Conservation (phyloP, 306 rosid species). For the Fragaria ananassa region DNA sequence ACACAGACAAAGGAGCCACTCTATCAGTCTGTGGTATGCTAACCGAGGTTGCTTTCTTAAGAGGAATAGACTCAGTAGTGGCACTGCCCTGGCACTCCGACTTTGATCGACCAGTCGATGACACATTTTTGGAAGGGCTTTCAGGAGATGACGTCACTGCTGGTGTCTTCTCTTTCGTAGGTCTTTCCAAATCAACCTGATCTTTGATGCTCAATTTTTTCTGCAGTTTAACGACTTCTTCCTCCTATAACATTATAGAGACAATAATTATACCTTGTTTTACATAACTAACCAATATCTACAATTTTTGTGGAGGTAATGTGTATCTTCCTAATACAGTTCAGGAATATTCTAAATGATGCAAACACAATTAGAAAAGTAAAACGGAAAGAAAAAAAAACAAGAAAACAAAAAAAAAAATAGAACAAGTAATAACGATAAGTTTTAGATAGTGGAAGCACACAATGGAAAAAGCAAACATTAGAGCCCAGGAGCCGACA, state of each 20-base stretch:
- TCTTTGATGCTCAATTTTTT: conserved; percentile 53
- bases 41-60: conserved; percentile 42
- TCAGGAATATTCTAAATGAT: neutral
- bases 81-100: conserved; percentile 40
- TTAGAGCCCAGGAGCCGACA: neutral
- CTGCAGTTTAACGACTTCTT: conserved; percentile 45
- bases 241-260: conserved; percentile 51
- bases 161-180: conserved; percentile 53
- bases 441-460: neutral
- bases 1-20: conserved; percentile 36
- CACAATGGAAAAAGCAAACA: neutral
- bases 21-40: conserved; percentile 51
- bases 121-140: conserved; percentile 47
- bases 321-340: neutral
- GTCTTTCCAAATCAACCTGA: conserved; percentile 49
- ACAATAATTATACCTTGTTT: conserved; percentile 1
- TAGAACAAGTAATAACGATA: neutral
- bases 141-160: conserved; percentile 47
- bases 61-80: conserved; percentile 38
- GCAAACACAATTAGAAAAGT: neutral
- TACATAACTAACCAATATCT: neutral
- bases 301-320: neutral
- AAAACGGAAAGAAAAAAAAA: neutral
- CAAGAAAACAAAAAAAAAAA: neutral
- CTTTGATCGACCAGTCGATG: conserved; percentile 40